Evolutionary conservation across 495 filamentous ascomycete genomes (phyloP), one percentile per base, ranked within the genome.

Genomic region (Penicillium pulvis): DNA sequence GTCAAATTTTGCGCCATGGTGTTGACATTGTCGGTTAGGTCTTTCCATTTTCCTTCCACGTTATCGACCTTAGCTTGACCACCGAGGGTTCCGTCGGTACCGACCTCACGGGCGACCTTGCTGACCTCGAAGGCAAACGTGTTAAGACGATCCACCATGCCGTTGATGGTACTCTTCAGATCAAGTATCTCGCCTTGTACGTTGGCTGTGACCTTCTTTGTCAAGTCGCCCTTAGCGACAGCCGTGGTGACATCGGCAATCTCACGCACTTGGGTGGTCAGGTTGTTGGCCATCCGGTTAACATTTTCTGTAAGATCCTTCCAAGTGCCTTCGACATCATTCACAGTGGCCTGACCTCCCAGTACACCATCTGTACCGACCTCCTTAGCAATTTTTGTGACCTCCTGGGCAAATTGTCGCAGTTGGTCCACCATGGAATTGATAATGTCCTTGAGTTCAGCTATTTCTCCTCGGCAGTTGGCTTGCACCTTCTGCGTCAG

Each of bases 371-470:
- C 94, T 1, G 94, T 97, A 60, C 94, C 94, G 78, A 98, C 94
- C 68, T 97, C 94, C 66, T 92, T 87, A 41, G 94, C 94, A 64
- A 98, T 96, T 79, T 96, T 97, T 17, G 94, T 98, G 49, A 98
- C 94, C 79, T 98, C 93, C 47, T 93, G 90, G 2, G 94, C 94
- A 66, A 98, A 98, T 68, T 97, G 93, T 61, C 93, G 90, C 19
- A 98, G 81, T 71, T 97, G 94, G 70, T 97, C 94, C 60, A 98
- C 94, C 94, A 98, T 98, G 73, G 90, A 92, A 72, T 98, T 98
- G 77, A 98, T 98, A 43, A 95, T 98, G 51, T 90, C 89, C 74
- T 98, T 98, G 44, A 98, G 85, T 68, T 96, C 87, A 47, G 93
- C 83, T 45, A 98, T 97, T 77, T 98, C 94, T 49, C 94, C 94